phyloP scores from a whole-genome alignment of 2,329 filamentous ascomycete species.

The Monilinia aucupariae region DNA sequence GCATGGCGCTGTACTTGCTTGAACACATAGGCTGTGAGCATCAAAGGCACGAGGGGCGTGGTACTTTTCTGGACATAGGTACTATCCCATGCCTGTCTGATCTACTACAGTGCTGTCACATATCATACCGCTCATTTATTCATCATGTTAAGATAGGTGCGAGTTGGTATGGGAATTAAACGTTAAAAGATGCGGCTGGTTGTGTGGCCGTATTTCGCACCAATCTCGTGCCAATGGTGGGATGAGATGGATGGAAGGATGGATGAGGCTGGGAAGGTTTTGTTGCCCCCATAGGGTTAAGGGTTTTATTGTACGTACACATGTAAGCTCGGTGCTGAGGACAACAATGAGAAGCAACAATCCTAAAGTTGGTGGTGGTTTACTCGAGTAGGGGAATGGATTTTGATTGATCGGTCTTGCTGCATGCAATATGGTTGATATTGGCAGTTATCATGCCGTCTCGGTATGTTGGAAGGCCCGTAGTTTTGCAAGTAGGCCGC shows the following conservation, averaged over 20 bases:
- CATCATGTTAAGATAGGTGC: not conserved
- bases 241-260: not conserved
- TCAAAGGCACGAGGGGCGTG: not conserved
- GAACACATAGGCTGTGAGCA: not conserved
- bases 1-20: not conserved
- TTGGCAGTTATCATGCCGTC: not conserved
- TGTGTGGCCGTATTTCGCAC: constrained; percentile 10
- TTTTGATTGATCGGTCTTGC: not conserved
- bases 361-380: not conserved
- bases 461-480: not conserved
- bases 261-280: not conserved
- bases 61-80: not conserved
- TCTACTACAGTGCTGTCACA: not conserved
- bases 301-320: constrained; percentile 7
- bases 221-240: constrained; percentile 7
- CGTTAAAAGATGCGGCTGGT: constrained; percentile 13
- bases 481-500: not conserved
- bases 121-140: not conserved
- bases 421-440: not conserved
- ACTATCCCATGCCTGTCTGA: not conserved
- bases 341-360: not conserved
- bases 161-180: not conserved
- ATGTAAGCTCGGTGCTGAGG: not conserved
- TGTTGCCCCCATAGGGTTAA: not conserved
- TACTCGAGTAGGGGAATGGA: not conserved